Conservation (phyloP, 305 asterid genomes). For the Withania somnifera region DNA sequence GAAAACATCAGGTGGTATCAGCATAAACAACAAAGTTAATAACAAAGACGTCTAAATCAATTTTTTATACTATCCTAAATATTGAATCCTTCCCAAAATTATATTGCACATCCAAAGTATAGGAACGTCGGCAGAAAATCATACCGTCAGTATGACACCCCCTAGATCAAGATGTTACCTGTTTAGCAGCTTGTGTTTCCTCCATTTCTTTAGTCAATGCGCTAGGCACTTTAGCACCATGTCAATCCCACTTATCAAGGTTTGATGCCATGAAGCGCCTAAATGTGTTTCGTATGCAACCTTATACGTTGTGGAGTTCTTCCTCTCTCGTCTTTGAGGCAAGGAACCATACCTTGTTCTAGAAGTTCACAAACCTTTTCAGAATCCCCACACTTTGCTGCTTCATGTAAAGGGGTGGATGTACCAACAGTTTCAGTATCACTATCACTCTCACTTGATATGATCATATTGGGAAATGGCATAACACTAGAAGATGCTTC, state of each 20-base stretch:
- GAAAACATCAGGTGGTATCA: background rate
- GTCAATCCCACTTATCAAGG: constrained; percentile 92
- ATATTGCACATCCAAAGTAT: background rate
- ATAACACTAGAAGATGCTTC: constrained; percentile 24
- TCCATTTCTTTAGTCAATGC: constrained; percentile 92
- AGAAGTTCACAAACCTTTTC: constrained; percentile 61
- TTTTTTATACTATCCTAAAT: background rate
- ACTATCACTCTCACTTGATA: constrained; percentile 24
- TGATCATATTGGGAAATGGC: constrained; percentile 24
- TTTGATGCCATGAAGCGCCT: constrained; percentile 92
- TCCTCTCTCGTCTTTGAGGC: constrained; percentile 70
- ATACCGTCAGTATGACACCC: background rate
- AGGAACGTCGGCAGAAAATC: background rate
- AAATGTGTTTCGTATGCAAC: constrained; percentile 66
- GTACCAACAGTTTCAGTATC: constrained; percentile 24
- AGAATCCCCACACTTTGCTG: constrained; percentile 57
- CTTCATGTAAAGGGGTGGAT: constrained; percentile 81
- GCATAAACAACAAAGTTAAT: background rate
- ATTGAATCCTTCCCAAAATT: background rate
- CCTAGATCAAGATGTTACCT: constrained; percentile 33
- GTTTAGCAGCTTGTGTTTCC: constrained; percentile 90
- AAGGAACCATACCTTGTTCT: constrained; percentile 82
- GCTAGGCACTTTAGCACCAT: constrained; percentile 89
- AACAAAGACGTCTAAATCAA: background rate
- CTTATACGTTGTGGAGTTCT: constrained; percentile 77